Evolutionary conservation across 2,329 filamentous ascomycete genomes (phyloP).

Genomic region (Botrytis tulipae): DNA sequence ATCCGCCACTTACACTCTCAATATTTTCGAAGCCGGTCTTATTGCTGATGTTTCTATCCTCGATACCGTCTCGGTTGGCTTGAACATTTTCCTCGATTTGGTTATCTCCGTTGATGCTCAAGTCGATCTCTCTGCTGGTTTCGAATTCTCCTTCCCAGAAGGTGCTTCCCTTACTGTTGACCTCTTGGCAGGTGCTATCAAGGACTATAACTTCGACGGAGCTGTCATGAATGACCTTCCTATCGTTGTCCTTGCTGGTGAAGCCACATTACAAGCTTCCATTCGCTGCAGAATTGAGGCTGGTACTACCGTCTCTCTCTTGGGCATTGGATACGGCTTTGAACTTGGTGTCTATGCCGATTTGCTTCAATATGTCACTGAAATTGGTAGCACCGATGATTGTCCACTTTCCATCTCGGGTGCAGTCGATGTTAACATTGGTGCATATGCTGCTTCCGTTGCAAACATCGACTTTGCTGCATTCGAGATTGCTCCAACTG

Average conservation of each 20-base stretch:
- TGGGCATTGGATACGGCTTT: constrained; percentile 29
- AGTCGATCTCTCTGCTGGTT: constrained; percentile 30
- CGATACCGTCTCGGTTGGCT: constrained; percentile 27
- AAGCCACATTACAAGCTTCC: constrained; percentile 28
- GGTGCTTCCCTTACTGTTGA: constrained; percentile 32
- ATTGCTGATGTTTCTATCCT: constrained; percentile 25
- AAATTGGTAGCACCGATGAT: constrained; percentile 19
- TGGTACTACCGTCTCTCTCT: constrained; percentile 29
- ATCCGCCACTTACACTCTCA: constrained; percentile 26
- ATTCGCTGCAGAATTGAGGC: constrained; percentile 30
- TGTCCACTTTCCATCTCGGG: constrained; percentile 27
- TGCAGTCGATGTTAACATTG: constrained; percentile 28
- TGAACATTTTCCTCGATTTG: constrained; percentile 31
- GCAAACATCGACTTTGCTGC: constrained; percentile 27
- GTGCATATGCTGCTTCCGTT: constrained; percentile 29
- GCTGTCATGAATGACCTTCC: constrained; percentile 28
- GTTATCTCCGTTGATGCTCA: constrained; percentile 28
- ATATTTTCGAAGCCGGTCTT: constrained; percentile 26
- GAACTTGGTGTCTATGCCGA: constrained; percentile 30
- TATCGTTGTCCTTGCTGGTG: constrained; percentile 27
- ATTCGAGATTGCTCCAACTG: constrained; percentile 24
- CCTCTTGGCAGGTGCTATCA: constrained; percentile 29
- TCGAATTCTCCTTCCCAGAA: constrained; percentile 31
- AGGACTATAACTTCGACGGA: constrained; percentile 26
- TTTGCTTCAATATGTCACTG: constrained; percentile 29